Evolutionary conservation across 2,329 filamentous ascomycete genomes (phyloP), one percentile per base, ranked within the genome.

Genomic region (Neophaeococcomyces aloes): DNA sequence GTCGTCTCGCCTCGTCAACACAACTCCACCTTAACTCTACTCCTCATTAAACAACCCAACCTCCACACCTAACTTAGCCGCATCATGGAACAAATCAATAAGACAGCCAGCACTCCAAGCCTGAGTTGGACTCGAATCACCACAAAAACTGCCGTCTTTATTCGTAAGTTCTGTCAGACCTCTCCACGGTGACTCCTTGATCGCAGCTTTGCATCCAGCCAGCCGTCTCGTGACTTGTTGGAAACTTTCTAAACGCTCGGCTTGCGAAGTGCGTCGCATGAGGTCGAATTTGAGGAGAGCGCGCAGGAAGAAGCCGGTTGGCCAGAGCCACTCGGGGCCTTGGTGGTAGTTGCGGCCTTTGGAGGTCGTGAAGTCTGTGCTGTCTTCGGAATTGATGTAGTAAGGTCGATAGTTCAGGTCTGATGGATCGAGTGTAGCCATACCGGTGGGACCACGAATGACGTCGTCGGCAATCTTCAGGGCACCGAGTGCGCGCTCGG

Each of bases 281-380:
- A 96, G 68, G 60, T 95, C 87, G 57, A 96, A 96, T 62, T 87
- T 84, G 50, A 98, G 74, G 52, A 98, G 69, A 1, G 91, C 91
- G 38, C 93, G 80, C 17, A 95, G 71, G 72, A 94, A 98, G 70
- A 87, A 98, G 3, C 91, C 91, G 1, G 86, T 89, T 0, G 89
- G 93, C 91, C 91, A 98, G 18, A 95, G 68, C 91, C 91, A 98
- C 63, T 98, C 91, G 0, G 91, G 93, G 3, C 91, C 91, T 63
- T 96, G 89, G 63, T 98, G 91, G 66, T 98, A 98, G 65, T 96
- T 98, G 45, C 91, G 76, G 38, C 91, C 91, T 65, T 96, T 96
- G 55, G 83, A 79, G 0, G 89, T 96, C 8, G 85, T 77, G 58
- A 95, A 96, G 62, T 96, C 85, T 10, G 77, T 78, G 47, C 82